These are phyloP conservation scores for Epicoccum sorghinum DNA, from an alignment of 2,329 filamentous ascomycete genomes.

Conservation along the genomic window DNA sequence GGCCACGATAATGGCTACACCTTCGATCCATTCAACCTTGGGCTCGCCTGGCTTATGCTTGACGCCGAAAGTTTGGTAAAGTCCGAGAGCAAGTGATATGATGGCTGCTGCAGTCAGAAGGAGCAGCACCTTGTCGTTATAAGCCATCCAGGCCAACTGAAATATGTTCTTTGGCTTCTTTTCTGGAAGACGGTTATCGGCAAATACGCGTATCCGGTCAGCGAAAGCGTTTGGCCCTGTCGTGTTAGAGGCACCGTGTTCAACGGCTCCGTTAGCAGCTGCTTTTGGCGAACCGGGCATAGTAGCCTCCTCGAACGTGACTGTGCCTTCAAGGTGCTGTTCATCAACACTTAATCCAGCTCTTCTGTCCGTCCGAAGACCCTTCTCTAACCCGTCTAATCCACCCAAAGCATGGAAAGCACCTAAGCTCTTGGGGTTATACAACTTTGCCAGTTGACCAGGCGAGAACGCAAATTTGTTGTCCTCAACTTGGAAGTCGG, in stretches of 20 bases:
- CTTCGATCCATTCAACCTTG: slow-evolving; percentile 80
- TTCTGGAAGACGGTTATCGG: slow-evolving; percentile 71
- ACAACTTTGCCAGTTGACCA: slow-evolving; percentile 79
- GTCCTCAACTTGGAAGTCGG: slow-evolving; percentile 71
- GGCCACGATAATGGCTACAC: slow-evolving; percentile 77
- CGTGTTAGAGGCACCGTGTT: slow-evolving; percentile 3
- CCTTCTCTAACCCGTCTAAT: slow-evolving; percentile 73
- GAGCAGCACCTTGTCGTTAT: slow-evolving; percentile 77
- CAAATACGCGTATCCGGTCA: slow-evolving; percentile 74
- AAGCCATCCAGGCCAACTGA: slow-evolving; percentile 78
- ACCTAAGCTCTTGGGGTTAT: slow-evolving; percentile 78
- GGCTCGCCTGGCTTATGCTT: slow-evolving; percentile 58
- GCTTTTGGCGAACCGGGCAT: slow-evolving; percentile 29
- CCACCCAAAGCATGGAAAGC: slow-evolving; percentile 80
- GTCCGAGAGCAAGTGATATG: slow-evolving; percentile 75
- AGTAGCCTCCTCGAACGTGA: slow-evolving; percentile 71
- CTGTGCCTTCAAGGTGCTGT: slow-evolving; percentile 63
- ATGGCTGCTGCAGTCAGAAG: slow-evolving; percentile 63
- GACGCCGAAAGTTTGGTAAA: slow-evolving; percentile 72
- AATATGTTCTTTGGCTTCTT: slow-evolving; percentile 73
- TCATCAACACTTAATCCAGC: slow-evolving; percentile 76
- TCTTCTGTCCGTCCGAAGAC: slow-evolving; percentile 68
- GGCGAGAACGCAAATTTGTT: slow-evolving; percentile 86
- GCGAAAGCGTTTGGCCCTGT: slow-evolving; percentile 48
- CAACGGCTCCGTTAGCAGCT: slow-evolving; percentile 15